Evolutionary conservation across 345 rosid species (phyloP), one percentile per base, ranked within the genome.

Genomic region (Lepidium didymum): DNA sequence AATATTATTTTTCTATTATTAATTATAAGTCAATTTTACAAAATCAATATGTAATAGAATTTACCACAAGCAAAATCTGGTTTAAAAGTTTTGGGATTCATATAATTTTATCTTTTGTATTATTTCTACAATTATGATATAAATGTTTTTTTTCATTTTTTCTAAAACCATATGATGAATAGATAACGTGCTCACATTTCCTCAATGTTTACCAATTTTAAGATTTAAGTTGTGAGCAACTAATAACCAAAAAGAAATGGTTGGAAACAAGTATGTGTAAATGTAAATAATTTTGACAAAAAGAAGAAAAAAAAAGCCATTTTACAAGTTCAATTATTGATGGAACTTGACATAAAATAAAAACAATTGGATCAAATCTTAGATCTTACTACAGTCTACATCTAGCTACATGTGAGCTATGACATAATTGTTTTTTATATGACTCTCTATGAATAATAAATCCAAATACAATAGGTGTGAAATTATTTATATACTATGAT

Each of bases 331-430:
- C 72, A 65, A 65, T 73, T 72, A 72, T 72, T 7, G 46, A 56
- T 33, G 35, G 70, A 64, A 29, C 52, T 4, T 47, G 65, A 64
- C 64, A 40, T 47, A 55, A 55, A 4, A 47, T 38, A 25, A 31
- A 64, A 25, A 56, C 50, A 64, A 58, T 62, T 66, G 42, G 72
- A 73, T 66, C 33, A 73, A 73, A 73, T 66, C 72, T 66, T 49
- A 66, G 77, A 73, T 66, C 77, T 73, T 67, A 66, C 77, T 66
- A 66, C 67, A 58, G 72, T 58, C 77, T 42, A 64, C 55, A 70
- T 41, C 62, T 51, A 62, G 38, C 64, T 71, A 62, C 77, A 73
- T 73, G 77, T 66, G 31, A 27, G 77, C 72, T 58, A 51, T 35
- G 72, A 34, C 72, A 66, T 73, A 58, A 73, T 73, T 65, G 40